A percentile compares a stretch with the other conserved stretches of the same genome.
Conservation (phyloP, 345 rosid genomes). For the Jatropha curcas region DNA sequence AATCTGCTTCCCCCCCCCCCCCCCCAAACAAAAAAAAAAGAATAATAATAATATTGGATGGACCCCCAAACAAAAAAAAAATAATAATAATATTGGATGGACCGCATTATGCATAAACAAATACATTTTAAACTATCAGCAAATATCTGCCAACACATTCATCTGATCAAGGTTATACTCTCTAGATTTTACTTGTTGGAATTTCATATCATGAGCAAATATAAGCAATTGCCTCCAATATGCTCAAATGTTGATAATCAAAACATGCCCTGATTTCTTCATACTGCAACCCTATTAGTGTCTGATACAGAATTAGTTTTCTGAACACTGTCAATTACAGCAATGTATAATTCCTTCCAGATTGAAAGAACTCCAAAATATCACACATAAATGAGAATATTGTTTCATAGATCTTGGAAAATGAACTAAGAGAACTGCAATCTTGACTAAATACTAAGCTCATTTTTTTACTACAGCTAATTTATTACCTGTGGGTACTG, state of each 20-base stretch:
- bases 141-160: background rate
- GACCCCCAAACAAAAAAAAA: too few species aligned
- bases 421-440: background rate
- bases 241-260: background rate
- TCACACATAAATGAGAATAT: background rate
- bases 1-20: too few species aligned
- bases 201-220: background rate
- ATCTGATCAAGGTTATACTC: background rate
- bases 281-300: background rate
- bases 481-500: slow-evolving; percentile 65
- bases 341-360: background rate
- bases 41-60: too few species aligned
- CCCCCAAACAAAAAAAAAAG: too few species aligned
- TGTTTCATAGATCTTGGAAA: background rate
- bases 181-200: background rate
- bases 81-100: background rate
- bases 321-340: background rate
- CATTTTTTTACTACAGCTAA: background rate
- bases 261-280: background rate
- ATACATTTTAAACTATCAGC: background rate
- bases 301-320: background rate
- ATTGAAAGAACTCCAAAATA: background rate
- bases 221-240: slow-evolving; percentile 1
- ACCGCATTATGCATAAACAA: background rate
- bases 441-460: background rate